Evolutionary conservation across 164 flowering plant species (phyloP), one percentile per base, ranked within the genome.

Genomic region (Euptelea pleiosperma): DNA sequence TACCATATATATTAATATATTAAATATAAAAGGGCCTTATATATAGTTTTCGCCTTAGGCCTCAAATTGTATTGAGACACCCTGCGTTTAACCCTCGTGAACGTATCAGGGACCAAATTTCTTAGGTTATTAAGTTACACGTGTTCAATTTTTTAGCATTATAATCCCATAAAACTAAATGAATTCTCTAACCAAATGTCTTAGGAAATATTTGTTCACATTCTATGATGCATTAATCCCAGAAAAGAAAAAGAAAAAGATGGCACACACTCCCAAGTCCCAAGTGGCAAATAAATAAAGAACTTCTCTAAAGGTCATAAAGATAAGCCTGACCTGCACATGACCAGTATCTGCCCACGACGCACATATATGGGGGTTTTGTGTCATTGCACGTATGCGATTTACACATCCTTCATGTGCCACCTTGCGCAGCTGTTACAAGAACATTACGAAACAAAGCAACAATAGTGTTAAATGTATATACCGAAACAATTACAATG

Each of bases 281-380:
- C 22, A 34, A 6, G 14, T 8, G 28, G 54, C 15, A 35, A 5
- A 52, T 22, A n/a, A 37, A 26, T 0, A 15, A 43, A 16, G 4
- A 1, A n/a, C n/a, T n/a, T n/a, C n/a, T n/a, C 10, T 9, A 1
- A 25, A 37, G 28, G 8, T 14, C 31, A 57, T 14, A 15, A 42
- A 65, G 16, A 46, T 24, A 55, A n/a, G 29, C 2, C 79, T 71
- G 39, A 90, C 99, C 95, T 94, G 96, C 58, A 91, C 97, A 78
- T 69, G 86, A 36, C 97, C 96, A 57, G 82, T 66, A 66, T 94
- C 97, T 11, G 77, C 91, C 97, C 96, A 94, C 39, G 97, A 76
- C 28, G 95, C 99, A 80, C 91, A 83, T 63, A 94, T 86, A 61
- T 94, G 95, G 41, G 97, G 95, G 62, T 71, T 75, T 60, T 94